Percentiles rank a stretch among this genome's conserved stretches.
phyloP scores from a whole-genome alignment of 768 basidiomycete species.

The Tulasnella sp. region DNA sequence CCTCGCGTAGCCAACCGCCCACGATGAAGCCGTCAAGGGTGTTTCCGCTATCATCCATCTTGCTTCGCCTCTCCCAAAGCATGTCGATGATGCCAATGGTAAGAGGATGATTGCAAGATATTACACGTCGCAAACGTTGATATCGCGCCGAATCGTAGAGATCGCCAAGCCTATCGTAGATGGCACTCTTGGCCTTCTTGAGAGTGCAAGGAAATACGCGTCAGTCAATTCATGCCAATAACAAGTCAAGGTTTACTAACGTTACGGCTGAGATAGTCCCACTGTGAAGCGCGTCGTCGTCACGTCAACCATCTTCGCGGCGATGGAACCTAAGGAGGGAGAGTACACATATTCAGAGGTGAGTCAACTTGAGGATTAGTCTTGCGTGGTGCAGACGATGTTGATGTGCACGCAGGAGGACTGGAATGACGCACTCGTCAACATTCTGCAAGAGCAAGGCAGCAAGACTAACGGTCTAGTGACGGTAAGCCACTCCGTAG shows the following conservation, averaged over 20 bases:
- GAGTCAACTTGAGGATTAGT: neutral
- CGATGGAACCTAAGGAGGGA: constrained; percentile 21
- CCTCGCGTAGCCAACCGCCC: constrained; percentile 22
- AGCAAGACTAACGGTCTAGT: neutral
- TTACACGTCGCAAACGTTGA: too few species aligned
- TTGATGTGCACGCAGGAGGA: neutral
- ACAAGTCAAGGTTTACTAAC: neutral
- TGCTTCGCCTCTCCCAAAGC: constrained; percentile 24
- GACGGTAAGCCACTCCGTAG: too few species aligned
- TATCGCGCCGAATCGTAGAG: constrained; percentile 17
- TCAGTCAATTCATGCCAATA: neutral
- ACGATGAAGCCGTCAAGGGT: constrained; percentile 32
- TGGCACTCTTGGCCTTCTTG: constrained; percentile 28
- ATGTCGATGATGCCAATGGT: constrained; percentile 18
- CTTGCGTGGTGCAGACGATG: too few species aligned
- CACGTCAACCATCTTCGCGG: constrained; percentile 29
- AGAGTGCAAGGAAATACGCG: constrained; percentile 24
- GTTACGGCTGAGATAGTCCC: neutral
- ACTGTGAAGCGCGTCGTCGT: constrained; percentile 28
- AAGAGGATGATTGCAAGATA: neutral
- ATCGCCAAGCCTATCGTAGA: constrained; percentile 30
- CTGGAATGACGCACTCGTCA: neutral
- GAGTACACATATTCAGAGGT: neutral
- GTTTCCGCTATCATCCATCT: constrained; percentile 28
- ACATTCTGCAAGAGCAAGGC: neutral